Conservation (phyloP, 23 red algal genomes). For the Gracilaria vermiculophylla region DNA sequence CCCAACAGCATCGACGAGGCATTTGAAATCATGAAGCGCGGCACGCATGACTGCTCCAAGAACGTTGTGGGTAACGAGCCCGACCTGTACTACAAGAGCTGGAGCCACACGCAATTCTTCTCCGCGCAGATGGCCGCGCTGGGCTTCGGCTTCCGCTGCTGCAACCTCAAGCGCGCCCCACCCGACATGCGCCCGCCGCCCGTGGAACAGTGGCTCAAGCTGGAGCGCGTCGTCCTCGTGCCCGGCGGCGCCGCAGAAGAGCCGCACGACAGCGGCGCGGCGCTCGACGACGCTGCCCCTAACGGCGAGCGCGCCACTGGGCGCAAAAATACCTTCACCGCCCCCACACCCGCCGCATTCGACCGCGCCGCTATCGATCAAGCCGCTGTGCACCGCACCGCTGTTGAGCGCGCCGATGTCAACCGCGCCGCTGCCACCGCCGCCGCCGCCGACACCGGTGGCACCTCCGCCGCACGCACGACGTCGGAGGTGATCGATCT, state of each 20-base stretch:
- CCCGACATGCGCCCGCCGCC: not conserved
- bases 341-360: too few relatives aligned
- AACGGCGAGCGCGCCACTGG: too few relatives aligned
- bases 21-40: constrained; percentile 40
- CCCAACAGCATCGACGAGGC: constrained; percentile 42
- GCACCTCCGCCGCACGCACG: too few relatives aligned
- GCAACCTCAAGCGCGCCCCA: constrained; percentile 1
- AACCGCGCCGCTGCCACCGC: not conserved
- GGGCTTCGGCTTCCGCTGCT: constrained; percentile 41
- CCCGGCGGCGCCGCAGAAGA: not conserved
- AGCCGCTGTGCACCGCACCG: too few relatives aligned
- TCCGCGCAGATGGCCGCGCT: constrained; percentile 64
- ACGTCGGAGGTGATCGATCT: not conserved
- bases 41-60: constrained; percentile 35
- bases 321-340: too few relatives aligned
- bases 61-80: not conserved
- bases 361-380: too few relatives aligned
- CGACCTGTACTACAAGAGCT: constrained; percentile 44
- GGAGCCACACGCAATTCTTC: constrained; percentile 68
- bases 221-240: not conserved
- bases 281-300: not conserved
- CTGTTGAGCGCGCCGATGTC: too few relatives aligned
- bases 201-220: constrained; percentile 44
- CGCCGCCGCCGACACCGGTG: not conserved
- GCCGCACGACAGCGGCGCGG: not conserved